A percentile compares a stretch with the other conserved stretches of the same genome.
Evolutionary conservation across 371 early-diverging fungal species (phyloP).

Genomic region (Syncephalastrum racemosum): DNA sequence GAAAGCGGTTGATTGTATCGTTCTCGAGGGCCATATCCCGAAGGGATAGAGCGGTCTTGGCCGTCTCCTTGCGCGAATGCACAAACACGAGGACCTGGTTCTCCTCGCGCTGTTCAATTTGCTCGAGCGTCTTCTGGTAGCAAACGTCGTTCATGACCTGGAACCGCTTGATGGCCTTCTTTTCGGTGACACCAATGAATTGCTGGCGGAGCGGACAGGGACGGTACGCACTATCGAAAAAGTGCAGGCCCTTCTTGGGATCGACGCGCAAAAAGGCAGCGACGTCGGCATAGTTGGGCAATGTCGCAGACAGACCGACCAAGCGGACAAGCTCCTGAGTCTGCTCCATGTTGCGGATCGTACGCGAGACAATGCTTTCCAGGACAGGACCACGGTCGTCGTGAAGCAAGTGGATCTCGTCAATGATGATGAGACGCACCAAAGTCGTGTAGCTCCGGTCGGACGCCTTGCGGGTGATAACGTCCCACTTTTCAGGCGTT

Average conservation of each 20-base stretch:
- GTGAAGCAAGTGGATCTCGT: slow-evolving; percentile 99
- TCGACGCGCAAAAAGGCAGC: slow-evolving; percentile 95
- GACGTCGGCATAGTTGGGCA: slow-evolving; percentile 98
- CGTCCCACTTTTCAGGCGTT: slow-evolving; percentile 99
- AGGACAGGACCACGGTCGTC: slow-evolving; percentile 99
- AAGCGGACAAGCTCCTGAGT: slow-evolving; percentile 92
- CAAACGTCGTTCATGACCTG: slow-evolving; percentile 96
- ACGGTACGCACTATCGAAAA: slow-evolving; percentile 92
- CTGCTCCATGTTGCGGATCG: slow-evolving; percentile 88
- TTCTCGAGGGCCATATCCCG: slow-evolving; percentile 90
- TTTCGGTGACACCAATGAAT: slow-evolving; percentile 94
- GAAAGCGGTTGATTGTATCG: slow-evolving; percentile 78
- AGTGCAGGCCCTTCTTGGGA: slow-evolving; percentile 79
- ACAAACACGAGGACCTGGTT: slow-evolving; percentile 98
- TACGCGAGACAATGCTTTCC: slow-evolving; percentile 95
- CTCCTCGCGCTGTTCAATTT: slow-evolving; percentile 68
- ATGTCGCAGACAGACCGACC: slow-evolving; percentile 98
- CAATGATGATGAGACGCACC: slow-evolving; percentile 96
- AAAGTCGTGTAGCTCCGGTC: slow-evolving; percentile 90
- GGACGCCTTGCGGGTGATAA: slow-evolving; percentile 95
- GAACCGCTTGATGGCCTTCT: slow-evolving; percentile 91
- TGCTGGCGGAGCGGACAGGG: slow-evolving; percentile 96
- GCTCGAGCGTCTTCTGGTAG: slow-evolving; percentile 91
- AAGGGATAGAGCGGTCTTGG: slow-evolving; percentile 88
- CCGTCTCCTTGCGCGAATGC: slow-evolving; percentile 97